Evolutionary conservation across 768 basidiomycete species (phyloP).

Genomic region (Trametes villosa): DNA sequence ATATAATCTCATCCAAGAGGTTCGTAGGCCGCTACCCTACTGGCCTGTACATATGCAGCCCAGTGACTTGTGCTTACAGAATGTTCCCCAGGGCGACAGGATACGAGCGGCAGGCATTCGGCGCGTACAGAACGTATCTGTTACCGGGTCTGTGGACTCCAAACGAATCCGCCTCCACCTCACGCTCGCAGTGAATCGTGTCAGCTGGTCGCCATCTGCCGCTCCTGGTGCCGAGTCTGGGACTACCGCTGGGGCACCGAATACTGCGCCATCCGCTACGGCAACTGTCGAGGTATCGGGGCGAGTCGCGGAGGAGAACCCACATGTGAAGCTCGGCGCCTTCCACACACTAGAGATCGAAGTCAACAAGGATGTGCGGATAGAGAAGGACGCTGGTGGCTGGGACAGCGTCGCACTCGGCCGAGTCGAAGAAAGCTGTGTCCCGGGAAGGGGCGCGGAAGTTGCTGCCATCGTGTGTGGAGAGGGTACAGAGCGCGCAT

Average conservation of each 20-base stretch:
- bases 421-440: constrained; percentile 84
- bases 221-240: constrained; percentile 42
- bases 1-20: constrained; percentile 91
- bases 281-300: constrained; percentile 86
- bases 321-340: constrained; percentile 88
- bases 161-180: constrained; percentile 85
- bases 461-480: constrained; percentile 96
- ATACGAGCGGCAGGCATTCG: constrained; percentile 87
- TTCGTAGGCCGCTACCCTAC: constrained; percentile 28
- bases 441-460: constrained; percentile 95
- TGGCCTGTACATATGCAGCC: background rate
- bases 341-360: constrained; percentile 96
- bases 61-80: too few relatives aligned
- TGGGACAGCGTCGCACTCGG: constrained; percentile 92
- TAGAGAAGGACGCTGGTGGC: constrained; percentile 76
- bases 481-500: constrained; percentile 58
- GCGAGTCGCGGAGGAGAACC: constrained; percentile 83
- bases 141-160: constrained; percentile 94
- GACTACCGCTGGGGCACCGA: constrained; percentile 44
- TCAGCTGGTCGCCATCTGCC: constrained; percentile 81
- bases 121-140: constrained; percentile 87
- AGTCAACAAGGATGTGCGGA: constrained; percentile 84
- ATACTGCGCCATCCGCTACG: constrained; percentile 37
- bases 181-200: constrained; percentile 77
- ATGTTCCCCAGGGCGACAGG: constrained; percentile 77